Conservation (phyloP, 1,284 basidiomycete species). For the Puccinia triticina region DNA sequence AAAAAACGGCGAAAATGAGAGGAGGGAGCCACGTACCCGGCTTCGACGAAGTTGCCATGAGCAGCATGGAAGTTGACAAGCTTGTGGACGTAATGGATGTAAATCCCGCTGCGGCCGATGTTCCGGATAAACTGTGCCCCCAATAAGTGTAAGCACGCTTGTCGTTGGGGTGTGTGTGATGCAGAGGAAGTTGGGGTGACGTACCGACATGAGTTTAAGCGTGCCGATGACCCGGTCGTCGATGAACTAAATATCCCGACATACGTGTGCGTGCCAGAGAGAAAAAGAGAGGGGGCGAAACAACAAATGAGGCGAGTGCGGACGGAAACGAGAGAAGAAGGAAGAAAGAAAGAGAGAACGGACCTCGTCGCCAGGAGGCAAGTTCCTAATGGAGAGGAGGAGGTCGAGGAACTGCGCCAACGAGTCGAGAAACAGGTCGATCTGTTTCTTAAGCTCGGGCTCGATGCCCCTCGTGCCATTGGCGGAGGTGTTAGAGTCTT, state of each 20-base stretch:
- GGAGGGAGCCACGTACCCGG: slow-evolving; percentile 35
- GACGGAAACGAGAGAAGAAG: not conserved
- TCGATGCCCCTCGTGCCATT: slow-evolving; percentile 65
- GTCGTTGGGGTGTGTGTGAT: no score
- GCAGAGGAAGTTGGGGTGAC: no score
- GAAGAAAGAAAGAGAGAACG: slow-evolving; percentile 24
- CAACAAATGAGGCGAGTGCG: slow-evolving; percentile 1
- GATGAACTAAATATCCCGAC: slow-evolving; percentile 66
- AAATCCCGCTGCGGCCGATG: slow-evolving; percentile 52
- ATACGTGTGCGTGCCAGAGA: no score
- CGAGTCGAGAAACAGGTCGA: slow-evolving; percentile 80
- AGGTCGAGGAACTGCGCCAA: slow-evolving; percentile 92
- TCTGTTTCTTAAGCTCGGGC: slow-evolving; percentile 73
- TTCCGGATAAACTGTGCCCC: slow-evolving; percentile 51
- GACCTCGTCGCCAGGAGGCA: slow-evolving; percentile 84
- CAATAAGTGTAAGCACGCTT: no score
- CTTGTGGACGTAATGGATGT: slow-evolving; percentile 79
- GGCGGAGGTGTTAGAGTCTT: no score
- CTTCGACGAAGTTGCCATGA: slow-evolving; percentile 49
- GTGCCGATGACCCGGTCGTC: slow-evolving; percentile 94
- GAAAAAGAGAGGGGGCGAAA: not conserved
- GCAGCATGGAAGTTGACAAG: slow-evolving; percentile 74
- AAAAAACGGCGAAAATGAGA: no score
- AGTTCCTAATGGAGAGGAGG: slow-evolving; percentile 82
- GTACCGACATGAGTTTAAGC: slow-evolving; percentile 83